phyloP scores from a whole-genome alignment of 495 filamentous ascomycete genomes.

The Aspergillus nidulans region DNA sequence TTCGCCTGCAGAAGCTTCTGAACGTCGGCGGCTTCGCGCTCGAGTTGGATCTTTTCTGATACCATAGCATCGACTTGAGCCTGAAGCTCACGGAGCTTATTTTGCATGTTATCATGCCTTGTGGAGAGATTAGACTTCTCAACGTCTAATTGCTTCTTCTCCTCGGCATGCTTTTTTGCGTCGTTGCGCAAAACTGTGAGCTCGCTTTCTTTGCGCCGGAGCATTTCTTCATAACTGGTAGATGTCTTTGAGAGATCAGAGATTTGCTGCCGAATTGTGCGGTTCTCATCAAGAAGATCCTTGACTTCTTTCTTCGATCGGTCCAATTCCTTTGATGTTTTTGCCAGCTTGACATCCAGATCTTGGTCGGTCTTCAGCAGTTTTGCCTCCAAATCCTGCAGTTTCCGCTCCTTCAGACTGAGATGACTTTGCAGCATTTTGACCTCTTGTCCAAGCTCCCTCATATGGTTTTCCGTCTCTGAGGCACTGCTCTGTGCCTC shows the following conservation, averaged over 20 bases:
- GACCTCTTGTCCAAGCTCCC: slow-evolving; percentile 71
- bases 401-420: slow-evolving; percentile 81
- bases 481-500: slow-evolving; percentile 63
- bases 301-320: slow-evolving; percentile 63
- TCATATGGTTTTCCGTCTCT: slow-evolving; percentile 66
- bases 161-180: slow-evolving; percentile 69
- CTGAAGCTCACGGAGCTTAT: slow-evolving; percentile 75
- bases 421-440: slow-evolving; percentile 91
- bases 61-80: slow-evolving; percentile 83
- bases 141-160: slow-evolving; percentile 69
- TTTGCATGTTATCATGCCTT: slow-evolving; percentile 77
- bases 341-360: slow-evolving; percentile 77
- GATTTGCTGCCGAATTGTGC: slow-evolving; percentile 78
- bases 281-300: slow-evolving; percentile 76
- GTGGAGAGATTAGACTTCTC: slow-evolving; percentile 63
- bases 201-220: slow-evolving; percentile 91
- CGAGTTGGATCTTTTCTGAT: slow-evolving; percentile 74
- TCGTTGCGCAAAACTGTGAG: slow-evolving; percentile 79
- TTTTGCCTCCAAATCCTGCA: slow-evolving; percentile 81
- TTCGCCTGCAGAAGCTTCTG: slow-evolving; percentile 82
- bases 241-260: slow-evolving; percentile 86
- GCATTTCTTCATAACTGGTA: slow-evolving; percentile 88
- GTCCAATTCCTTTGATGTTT: slow-evolving; percentile 78
- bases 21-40: slow-evolving; percentile 84
- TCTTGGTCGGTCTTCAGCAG: slow-evolving; percentile 84